Conservation (phyloP, 2,329 filamentous ascomycete genomes). For the Lachnum nothofagi region DNA sequence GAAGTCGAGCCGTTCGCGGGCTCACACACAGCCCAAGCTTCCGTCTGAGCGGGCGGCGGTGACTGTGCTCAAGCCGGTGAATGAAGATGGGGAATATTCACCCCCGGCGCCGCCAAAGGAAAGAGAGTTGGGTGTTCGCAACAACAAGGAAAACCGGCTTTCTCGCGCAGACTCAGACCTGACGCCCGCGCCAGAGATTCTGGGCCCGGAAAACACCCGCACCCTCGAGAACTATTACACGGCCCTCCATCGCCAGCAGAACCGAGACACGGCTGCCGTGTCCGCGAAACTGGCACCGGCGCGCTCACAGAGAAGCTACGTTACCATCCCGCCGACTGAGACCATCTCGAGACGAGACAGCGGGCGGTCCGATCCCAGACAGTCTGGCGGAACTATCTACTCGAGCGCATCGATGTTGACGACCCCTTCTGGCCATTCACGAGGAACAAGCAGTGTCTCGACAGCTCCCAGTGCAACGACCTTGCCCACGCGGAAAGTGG, state of each 20-base stretch:
- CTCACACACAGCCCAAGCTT: background rate
- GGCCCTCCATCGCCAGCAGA: conserved; percentile 3
- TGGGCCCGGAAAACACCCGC: conserved; percentile 7
- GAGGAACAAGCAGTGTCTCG: conserved; percentile 17
- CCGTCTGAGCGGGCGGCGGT: conserved; percentile 12
- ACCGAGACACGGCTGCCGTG: background rate
- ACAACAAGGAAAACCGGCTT: background rate
- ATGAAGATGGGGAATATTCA: conserved; percentile 34
- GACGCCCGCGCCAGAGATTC: conserved; percentile 1
- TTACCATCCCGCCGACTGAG: conserved; percentile 10
- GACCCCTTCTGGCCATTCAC: conserved; percentile 12
- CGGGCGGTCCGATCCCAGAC: conserved; percentile 12
- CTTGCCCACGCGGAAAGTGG: conserved; percentile 5
- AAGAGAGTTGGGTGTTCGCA: too few species aligned
- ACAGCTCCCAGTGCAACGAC: conserved; percentile 15
- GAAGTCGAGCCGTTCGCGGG: background rate
- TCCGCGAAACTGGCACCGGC: background rate
- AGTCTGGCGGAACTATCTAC: conserved; percentile 22
- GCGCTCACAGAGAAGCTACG: conserved; percentile 10
- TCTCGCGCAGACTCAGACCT: conserved; percentile 1
- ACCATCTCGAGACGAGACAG: conserved; percentile 8
- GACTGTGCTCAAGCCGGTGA: conserved; percentile 35
- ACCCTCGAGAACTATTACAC: conserved; percentile 15
- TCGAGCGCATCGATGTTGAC: conserved; percentile 13
- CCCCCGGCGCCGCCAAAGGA: background rate